phyloP scores from a whole-genome alignment of 2,329 filamentous ascomycete genomes.

The Lachnellula arida region DNA sequence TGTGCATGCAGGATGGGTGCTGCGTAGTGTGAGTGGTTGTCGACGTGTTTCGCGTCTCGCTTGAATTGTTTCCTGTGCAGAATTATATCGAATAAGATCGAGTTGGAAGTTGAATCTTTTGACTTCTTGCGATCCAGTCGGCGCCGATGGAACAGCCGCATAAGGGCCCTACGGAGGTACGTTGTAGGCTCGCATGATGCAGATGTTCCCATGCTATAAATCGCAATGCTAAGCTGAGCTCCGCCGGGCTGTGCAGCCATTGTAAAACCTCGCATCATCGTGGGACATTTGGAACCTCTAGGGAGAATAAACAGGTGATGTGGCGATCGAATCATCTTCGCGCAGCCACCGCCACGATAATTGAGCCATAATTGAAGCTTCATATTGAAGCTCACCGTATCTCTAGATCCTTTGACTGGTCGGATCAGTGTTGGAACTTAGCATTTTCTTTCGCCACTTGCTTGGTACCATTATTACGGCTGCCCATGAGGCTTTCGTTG shows the following conservation, averaged over 20 bases:
- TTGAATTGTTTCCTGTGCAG: slow-evolving; percentile 10
- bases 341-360: slow-evolving; percentile 1
- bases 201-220: slow-evolving; percentile 6
- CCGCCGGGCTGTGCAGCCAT: slow-evolving; percentile 9
- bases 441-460: not conserved
- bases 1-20: slow-evolving; percentile 18
- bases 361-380: not conserved
- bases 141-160: slow-evolving; percentile 19
- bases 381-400: not conserved
- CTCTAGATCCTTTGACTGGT: not conserved
- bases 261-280: not conserved
- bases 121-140: slow-evolving; percentile 8
- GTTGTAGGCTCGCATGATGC: slow-evolving; percentile 17
- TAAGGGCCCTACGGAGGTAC: not conserved
- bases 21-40: slow-evolving; percentile 23
- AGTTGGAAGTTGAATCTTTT: slow-evolving; percentile 3
- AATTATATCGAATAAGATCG: slow-evolving; percentile 14
- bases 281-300: not conserved
- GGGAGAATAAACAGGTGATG: slow-evolving; percentile 1
- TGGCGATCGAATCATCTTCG: slow-evolving; percentile 1
- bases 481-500: not conserved
- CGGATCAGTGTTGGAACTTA: not conserved
- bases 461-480: not conserved
- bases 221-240: slow-evolving; percentile 2
- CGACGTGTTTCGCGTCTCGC: slow-evolving; percentile 25